These are phyloP conservation scores for Casuarina cunninghamiana DNA, from an alignment of 306 rosid genomes.

Conservation along the genomic window DNA sequence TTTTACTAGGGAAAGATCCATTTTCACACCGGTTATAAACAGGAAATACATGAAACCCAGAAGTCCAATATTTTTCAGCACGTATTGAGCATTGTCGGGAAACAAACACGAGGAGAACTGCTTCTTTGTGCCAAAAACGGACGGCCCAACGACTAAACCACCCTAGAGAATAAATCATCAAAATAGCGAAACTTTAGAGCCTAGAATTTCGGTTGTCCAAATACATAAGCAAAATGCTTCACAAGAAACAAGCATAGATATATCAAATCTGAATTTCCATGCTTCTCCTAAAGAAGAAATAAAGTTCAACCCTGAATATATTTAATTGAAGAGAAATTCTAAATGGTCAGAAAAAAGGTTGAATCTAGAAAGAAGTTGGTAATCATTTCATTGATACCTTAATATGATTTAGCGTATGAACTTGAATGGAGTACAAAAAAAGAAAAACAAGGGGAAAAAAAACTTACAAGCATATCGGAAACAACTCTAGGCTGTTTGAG, in stretches of 20 bases:
- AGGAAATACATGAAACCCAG: constrained; percentile 67
- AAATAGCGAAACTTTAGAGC: not conserved
- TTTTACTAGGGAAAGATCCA: constrained; percentile 37
- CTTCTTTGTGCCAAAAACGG: constrained; percentile 47
- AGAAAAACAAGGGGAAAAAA: not conserved
- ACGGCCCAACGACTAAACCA: constrained; percentile 78
- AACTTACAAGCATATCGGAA: constrained; percentile 65
- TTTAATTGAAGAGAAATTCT: no score
- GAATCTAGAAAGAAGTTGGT: no score
- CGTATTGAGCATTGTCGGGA: constrained; percentile 25
- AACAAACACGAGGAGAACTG: constrained; percentile 25
- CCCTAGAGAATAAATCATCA: constrained; percentile 44
- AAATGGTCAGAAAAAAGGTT: no score
- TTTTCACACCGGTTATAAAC: constrained; percentile 65
- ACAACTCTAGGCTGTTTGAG: constrained; percentile 66
- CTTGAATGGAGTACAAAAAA: not conserved
- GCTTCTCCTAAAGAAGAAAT: no score
- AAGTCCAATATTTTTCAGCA: constrained; percentile 50
- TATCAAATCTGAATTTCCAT: no score
- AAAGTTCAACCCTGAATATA: no score
- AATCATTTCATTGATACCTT: no score
- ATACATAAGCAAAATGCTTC: no score
- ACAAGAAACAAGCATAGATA: not conserved
- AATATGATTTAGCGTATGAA: no score
- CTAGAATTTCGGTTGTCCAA: no score